A percentile compares a stretch with the other conserved stretches of the same genome.
phyloP scores from a whole-genome alignment of 768 basidiomycete species.

The Termitomyces sp. region DNA sequence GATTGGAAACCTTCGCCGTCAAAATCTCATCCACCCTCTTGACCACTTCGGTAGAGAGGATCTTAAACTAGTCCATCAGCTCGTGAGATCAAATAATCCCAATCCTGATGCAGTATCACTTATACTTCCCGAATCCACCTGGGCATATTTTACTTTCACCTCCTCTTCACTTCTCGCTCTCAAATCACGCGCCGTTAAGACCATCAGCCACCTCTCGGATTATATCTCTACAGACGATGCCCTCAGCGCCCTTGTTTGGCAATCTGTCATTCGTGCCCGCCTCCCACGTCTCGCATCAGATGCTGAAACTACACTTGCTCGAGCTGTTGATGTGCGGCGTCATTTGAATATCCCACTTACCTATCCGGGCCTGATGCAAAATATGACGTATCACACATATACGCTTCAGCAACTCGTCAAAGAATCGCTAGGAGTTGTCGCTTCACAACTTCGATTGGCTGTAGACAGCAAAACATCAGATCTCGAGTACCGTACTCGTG shows the following conservation, averaged over 20 bases:
- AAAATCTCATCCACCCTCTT: slow-evolving; percentile 11
- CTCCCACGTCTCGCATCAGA: slow-evolving; percentile 15
- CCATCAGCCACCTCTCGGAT: slow-evolving; percentile 3
- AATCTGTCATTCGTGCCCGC: slow-evolving; percentile 19
- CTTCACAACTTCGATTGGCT: slow-evolving; percentile 18
- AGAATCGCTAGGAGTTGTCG: slow-evolving; percentile 17
- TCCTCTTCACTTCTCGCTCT: slow-evolving; percentile 6
- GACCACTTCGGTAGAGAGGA: not conserved
- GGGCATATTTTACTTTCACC: slow-evolving; percentile 1
- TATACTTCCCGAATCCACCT: not conserved
- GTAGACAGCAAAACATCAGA: slow-evolving; percentile 16
- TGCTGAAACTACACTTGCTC: slow-evolving; percentile 14
- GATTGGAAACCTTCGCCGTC: slow-evolving; percentile 15
- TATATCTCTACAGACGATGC: slow-evolving; percentile 25
- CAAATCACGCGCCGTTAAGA: slow-evolving; percentile 15
- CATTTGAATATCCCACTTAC: slow-evolving; percentile 16
- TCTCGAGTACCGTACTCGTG: slow-evolving; percentile 15
- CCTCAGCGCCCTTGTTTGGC: slow-evolving; percentile 23
- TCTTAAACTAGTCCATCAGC: not conserved
- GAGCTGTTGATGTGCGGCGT: slow-evolving; percentile 22
- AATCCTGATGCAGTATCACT: not conserved
- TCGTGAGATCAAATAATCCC: not conserved
- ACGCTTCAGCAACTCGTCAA: slow-evolving; percentile 11
- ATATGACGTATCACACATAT: slow-evolving; percentile 19
- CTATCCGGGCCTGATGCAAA: slow-evolving; percentile 22